Evolutionary conservation across 345 rosid genomes (phyloP), one percentile per base, ranked within the genome.

Genomic region (Populus alba): DNA sequence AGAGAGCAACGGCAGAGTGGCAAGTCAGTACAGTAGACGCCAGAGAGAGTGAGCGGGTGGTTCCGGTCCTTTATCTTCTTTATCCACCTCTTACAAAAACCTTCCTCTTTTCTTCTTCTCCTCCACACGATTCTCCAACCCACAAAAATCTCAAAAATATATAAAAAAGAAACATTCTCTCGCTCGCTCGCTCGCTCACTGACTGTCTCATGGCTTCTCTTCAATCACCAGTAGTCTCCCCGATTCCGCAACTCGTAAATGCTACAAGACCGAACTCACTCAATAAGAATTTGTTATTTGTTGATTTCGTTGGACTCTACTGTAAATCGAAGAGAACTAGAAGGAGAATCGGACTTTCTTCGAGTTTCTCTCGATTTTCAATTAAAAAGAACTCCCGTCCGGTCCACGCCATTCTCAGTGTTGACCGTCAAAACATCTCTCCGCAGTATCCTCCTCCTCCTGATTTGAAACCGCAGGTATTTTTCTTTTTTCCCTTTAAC

Each of bases 231-330:
- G 17, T 43, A 51, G 59, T 31, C 70, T 66, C 59, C 51, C 73
- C 62, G 75, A 16, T 66, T 27, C 69, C 69, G 37, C 35, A 45
- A 37, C 61, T 35, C 51, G 3, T 47, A 51, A n/a, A 47, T 51
- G 73, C 69, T 63, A 83, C 69, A 72, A 83, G 80, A 49, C 87
- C 90, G 13, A 80, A 83, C 79, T 88, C 93, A 23, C 82, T 80
- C 20, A 78, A 75, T 65, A 86, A 67, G 57, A 77, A 80, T 37
- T 79, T 83, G 68, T 83, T 90, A 65, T 81, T 84, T 85, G 91
- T 89, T 41, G 98, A 95, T 81, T 95, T 95, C 77, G 88, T 88
- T 18, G 95, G 96, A 8, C 80, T 89, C 4, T 81, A 78, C 51
- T 86, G 90, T 39, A 77, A 88, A 78, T 86, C 94, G 23, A 90